Conservation (phyloP, 2,329 filamentous ascomycete species). For the Neonectria neomacrospora region DNA sequence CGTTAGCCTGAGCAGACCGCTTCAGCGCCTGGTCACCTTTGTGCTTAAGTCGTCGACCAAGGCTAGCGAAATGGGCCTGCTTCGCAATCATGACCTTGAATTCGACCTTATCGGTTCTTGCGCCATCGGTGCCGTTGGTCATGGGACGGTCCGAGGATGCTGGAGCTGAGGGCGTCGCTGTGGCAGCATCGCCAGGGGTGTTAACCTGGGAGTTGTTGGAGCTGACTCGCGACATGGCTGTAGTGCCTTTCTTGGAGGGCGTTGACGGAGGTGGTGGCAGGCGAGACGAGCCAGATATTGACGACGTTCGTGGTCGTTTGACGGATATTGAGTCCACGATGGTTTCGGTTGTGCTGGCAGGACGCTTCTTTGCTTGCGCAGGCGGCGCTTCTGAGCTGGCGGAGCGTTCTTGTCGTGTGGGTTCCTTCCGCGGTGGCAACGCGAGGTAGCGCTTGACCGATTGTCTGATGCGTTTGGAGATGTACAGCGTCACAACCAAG, state of each 20-base stretch:
- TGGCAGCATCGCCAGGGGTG: slow-evolving; percentile 61
- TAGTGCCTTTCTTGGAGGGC: slow-evolving; percentile 61
- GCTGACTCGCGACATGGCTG: slow-evolving; percentile 64
- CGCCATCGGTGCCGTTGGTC: slow-evolving; percentile 49
- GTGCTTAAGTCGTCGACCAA: slow-evolving; percentile 66
- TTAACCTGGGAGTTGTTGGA: slow-evolving; percentile 64
- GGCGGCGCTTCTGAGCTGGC: slow-evolving; percentile 53
- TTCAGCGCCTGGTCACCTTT: slow-evolving; percentile 59
- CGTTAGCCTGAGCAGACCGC: slow-evolving; percentile 39
- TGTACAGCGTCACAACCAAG: slow-evolving; percentile 59
- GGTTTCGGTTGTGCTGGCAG: slow-evolving; percentile 51
- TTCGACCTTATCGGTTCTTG: slow-evolving; percentile 41
- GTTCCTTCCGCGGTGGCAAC: slow-evolving; percentile 55
- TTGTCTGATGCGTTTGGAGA: slow-evolving; percentile 60
- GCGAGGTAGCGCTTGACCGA: slow-evolving; percentile 60
- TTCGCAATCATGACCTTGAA: slow-evolving; percentile 48
- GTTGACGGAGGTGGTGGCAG: slow-evolving; percentile 60
- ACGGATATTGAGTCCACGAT: slow-evolving; percentile 51
- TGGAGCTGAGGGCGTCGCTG: slow-evolving; percentile 45
- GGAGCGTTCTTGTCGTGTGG: slow-evolving; percentile 45
- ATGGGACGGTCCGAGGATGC: slow-evolving; percentile 42
- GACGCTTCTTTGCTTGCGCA: slow-evolving; percentile 60
- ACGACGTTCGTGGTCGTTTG: slow-evolving; percentile 58
- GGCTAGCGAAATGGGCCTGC: slow-evolving; percentile 50
- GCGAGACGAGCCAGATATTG: slow-evolving; percentile 49